Evolutionary conservation across 2,329 filamentous ascomycete genomes (phyloP).

Genomic region (Pseudocercospora crystallina): DNA sequence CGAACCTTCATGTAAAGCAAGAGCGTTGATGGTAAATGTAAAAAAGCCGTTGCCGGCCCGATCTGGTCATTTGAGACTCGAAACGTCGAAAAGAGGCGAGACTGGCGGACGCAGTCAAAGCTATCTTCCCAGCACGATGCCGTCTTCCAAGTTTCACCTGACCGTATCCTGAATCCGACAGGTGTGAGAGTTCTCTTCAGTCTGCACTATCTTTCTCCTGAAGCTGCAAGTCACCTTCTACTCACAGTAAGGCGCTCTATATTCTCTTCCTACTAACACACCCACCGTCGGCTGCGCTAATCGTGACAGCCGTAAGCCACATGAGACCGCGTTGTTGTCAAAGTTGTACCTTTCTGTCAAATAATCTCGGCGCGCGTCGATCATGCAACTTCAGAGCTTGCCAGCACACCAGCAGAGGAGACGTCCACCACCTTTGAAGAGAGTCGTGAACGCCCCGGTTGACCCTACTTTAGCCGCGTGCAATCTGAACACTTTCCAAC

Average conservation of each 20-base stretch:
- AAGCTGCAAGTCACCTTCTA: neutral
- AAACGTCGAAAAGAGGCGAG: constrained; percentile 1
- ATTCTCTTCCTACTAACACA: neutral
- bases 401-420: neutral
- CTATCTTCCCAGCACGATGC: neutral
- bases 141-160: neutral
- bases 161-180: neutral
- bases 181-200: neutral
- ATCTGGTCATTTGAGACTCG: neutral
- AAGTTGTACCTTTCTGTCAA: neutral
- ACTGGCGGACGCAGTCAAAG: neutral
- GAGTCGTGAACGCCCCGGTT: no score
- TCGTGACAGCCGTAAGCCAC: constrained; percentile 1
- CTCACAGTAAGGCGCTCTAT: neutral
- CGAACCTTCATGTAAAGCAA: no score
- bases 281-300: neutral
- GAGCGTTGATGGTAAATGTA: no score
- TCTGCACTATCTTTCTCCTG: neutral
- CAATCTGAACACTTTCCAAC: no score
- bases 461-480: no score
- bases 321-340: neutral
- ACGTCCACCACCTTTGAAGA: no score
- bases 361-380: constrained; percentile 6
- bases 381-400: neutral
- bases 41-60: neutral